Conservation (phyloP, 1,284 basidiomycete species). For the Singerocomus inundabilis region DNA sequence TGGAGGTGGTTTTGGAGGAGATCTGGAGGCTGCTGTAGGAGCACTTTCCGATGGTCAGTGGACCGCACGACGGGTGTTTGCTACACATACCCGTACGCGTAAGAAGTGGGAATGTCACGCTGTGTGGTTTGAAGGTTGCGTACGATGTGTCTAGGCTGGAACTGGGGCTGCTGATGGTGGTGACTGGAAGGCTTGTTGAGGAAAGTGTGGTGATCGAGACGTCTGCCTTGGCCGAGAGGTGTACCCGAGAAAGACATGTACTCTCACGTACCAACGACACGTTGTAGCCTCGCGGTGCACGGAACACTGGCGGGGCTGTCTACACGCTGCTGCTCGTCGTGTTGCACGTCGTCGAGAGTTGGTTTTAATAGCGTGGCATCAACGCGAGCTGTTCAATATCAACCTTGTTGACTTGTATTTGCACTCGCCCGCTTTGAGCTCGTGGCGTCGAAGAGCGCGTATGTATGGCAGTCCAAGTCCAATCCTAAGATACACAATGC, state of each 20-base stretch:
- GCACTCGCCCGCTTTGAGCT: conserved; percentile 7
- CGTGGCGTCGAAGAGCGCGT: not conserved
- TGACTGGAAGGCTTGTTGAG: conserved; percentile 49
- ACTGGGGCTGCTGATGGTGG: conserved; percentile 36
- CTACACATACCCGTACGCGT: conserved; percentile 63
- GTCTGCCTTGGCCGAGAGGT: conserved; percentile 77
- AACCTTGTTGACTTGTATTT: conserved; percentile 29
- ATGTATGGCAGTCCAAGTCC: no score
- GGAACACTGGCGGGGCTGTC: conserved; percentile 3
- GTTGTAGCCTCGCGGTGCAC: conserved; percentile 17
- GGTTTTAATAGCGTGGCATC: not conserved
- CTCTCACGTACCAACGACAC: conserved; percentile 17
- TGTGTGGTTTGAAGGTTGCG: conserved; percentile 36
- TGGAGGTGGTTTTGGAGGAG: conserved; percentile 50
- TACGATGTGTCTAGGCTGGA: conserved; percentile 19
- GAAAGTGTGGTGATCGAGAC: conserved; percentile 75
- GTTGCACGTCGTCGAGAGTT: conserved; percentile 6
- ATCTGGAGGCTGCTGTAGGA: conserved; percentile 54
- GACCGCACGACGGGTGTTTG: not conserved
- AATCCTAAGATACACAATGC: conserved; percentile 23
- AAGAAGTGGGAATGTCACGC: conserved; percentile 52
- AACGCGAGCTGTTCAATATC: conserved; percentile 8
- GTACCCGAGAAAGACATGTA: conserved; percentile 84
- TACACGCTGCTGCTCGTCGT: conserved; percentile 15
- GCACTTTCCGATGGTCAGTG: conserved; percentile 42